These are phyloP conservation scores for Dichomitus squalens DNA, from an alignment of 1,284 basidiomycete species.

Conservation along the genomic window DNA sequence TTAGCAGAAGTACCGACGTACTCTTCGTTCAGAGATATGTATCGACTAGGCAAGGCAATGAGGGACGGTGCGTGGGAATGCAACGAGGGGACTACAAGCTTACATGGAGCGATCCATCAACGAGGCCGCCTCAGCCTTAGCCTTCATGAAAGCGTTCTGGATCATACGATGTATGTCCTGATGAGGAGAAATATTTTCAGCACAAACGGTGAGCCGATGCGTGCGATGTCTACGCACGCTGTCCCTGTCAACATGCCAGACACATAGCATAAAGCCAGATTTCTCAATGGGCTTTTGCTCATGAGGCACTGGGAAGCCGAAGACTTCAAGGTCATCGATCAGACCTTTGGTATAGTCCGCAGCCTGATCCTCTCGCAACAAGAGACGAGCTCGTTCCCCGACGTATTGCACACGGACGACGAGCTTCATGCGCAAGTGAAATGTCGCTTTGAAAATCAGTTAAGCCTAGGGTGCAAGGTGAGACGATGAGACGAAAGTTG, in stretches of 20 bases:
- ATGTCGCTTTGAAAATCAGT: background rate
- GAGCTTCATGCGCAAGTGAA: constrained; percentile 19
- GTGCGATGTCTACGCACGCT: constrained; percentile 10
- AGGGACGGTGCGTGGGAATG: background rate
- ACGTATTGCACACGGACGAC: constrained; percentile 25
- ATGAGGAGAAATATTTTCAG: background rate
- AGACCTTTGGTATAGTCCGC: constrained; percentile 22
- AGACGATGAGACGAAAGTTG: background rate
- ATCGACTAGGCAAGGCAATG: constrained; percentile 10
- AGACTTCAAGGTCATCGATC: constrained; percentile 21
- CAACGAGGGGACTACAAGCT: background rate
- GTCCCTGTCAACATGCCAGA: constrained; percentile 20
- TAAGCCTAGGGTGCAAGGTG: background rate
- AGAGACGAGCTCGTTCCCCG: constrained; percentile 23
- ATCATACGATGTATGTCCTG: constrained; percentile 20
- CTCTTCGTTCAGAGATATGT: constrained; percentile 26
- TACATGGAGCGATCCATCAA: constrained; percentile 20
- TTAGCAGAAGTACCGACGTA: constrained; percentile 19
- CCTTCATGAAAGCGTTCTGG: constrained; percentile 18
- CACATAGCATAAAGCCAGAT: constrained; percentile 24
- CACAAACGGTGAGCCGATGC: background rate
- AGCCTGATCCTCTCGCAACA: constrained; percentile 21
- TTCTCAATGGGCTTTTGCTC: constrained; percentile 25
- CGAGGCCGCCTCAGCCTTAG: constrained; percentile 14
- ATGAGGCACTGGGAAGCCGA: constrained; percentile 20